Conservation (phyloP, 352 stramenopile species). For the Detonula confervacea region DNA sequence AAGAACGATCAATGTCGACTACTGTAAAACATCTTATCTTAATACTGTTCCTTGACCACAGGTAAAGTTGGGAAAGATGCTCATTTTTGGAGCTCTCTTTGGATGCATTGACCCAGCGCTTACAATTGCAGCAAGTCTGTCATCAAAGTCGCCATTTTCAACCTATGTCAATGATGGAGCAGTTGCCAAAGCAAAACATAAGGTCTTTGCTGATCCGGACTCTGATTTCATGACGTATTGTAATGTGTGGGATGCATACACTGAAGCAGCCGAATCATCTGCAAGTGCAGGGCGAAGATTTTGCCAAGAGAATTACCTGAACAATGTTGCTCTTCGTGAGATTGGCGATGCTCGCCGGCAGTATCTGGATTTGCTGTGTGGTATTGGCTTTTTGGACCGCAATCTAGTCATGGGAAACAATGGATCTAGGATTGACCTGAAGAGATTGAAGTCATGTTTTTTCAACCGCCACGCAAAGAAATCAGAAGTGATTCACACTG, state of each 20-base stretch:
- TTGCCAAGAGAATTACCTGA: slow-evolving; percentile 75
- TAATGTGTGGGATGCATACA: slow-evolving; percentile 75
- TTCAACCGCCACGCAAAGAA: slow-evolving; percentile 63
- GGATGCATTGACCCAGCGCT: slow-evolving; percentile 87
- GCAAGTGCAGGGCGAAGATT: slow-evolving; percentile 41
- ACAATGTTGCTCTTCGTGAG: slow-evolving; percentile 59
- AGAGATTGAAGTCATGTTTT: slow-evolving; percentile 22
- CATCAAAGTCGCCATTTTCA: slow-evolving; percentile 74
- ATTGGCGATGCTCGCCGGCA: slow-evolving; percentile 63
- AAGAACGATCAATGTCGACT: background rate
- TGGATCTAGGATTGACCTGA: slow-evolving; percentile 24
- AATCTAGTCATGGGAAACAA: slow-evolving; percentile 1
- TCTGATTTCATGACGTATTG: slow-evolving; percentile 79
- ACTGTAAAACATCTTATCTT: too few relatives aligned
- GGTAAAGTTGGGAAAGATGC: slow-evolving; percentile 94
- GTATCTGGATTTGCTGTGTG: slow-evolving; percentile 68
- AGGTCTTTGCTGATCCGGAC: slow-evolving; percentile 56
- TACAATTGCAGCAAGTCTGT: slow-evolving; percentile 78
- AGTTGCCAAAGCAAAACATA: slow-evolving; percentile 66
- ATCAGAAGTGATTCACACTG: slow-evolving; percentile 57
- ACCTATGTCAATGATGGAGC: slow-evolving; percentile 52
- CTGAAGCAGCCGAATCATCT: slow-evolving; percentile 8
- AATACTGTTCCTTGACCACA: too few relatives aligned
- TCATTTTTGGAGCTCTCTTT: slow-evolving; percentile 95
- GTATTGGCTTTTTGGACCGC: slow-evolving; percentile 71